Evolutionary conservation across 345 rosid species (phyloP), one percentile per base, ranked within the genome.

Genomic region (Alliaria petiolata): DNA sequence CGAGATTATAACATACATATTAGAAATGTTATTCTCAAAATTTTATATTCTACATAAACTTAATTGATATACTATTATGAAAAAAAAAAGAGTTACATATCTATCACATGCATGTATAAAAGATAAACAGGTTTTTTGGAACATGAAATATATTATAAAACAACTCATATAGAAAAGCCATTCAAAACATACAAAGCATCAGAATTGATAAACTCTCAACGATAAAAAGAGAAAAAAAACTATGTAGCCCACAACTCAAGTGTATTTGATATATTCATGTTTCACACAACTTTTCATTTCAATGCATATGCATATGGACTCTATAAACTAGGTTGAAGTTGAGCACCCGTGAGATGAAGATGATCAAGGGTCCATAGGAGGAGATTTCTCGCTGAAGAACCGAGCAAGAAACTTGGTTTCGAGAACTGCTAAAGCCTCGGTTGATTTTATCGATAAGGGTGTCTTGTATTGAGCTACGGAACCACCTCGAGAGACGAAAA

Each of bases 391-490:
- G 42, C 71, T 67, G 3, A 67, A 67, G 3, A 67, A 67, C 61
- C 25, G 25, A 22, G 25, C 25, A 22, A 22, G 25, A 22, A 22
- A 1, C 19, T 53, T 25, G 0, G 22, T 3, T 1, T 67, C 39
- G 0, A 52, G 45, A 36, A 38, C 34, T 12, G 9, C 75, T 22
- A 61, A 45, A 7, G 85, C 81, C 13, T 77, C 81, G 14, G 56
- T 67, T 5, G 81, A 79, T 38, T 81, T 80, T 70, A 86, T 82
- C 75, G 84, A 78, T 39, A 86, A 66, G 0, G 89, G 90, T 10
- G 85, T 81, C 76, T 89, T 89, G 77, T 89, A 89, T 44, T 89
- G 91, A 67, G 75, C 81, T 31, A 85, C 75, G 0, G 89, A 85
- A 38, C 83, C 81, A 2, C 89, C 89, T 17, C 71, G 79, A 6